phyloP scores from a whole-genome alignment of 768 basidiomycete genomes.

The Tylopilus cervinicoccineus region DNA sequence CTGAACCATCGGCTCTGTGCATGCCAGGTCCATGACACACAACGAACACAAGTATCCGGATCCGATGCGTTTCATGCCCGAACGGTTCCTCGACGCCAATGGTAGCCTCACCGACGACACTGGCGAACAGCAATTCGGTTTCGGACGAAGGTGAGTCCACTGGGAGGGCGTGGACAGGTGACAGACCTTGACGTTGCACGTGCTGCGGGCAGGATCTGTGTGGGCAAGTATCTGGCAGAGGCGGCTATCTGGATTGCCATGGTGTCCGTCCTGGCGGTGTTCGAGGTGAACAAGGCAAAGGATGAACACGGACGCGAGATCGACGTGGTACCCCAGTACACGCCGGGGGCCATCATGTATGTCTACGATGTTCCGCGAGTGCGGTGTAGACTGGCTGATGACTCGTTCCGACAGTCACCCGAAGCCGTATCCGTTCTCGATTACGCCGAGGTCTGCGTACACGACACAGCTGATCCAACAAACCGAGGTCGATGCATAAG shows the following conservation, averaged over 20 bases:
- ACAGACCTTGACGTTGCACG: no score
- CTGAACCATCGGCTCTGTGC: no score
- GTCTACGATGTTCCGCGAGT: not conserved
- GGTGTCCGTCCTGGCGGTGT: constrained; percentile 23
- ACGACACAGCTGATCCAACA: constrained; percentile 14
- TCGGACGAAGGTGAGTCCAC: constrained; percentile 20
- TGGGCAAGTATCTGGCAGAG: constrained; percentile 26
- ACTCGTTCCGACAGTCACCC: constrained; percentile 6
- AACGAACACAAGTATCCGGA: constrained; percentile 21
- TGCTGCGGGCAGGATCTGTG: constrained; percentile 18
- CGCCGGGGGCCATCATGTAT: constrained; percentile 25
- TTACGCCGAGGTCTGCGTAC: constrained; percentile 15
- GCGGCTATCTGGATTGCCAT: constrained; percentile 25
- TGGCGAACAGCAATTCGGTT: constrained; percentile 19
- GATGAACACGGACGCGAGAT: constrained; percentile 31
- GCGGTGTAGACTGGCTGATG: not conserved
- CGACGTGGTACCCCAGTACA: constrained; percentile 23
- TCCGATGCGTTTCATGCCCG: constrained; percentile 20
- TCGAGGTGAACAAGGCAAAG: constrained; percentile 28
- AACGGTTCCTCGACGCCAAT: constrained; percentile 14
- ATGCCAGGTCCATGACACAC: constrained; percentile 26
- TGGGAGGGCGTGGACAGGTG: no score
- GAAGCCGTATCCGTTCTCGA: constrained; percentile 17
- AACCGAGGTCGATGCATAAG: constrained; percentile 3
- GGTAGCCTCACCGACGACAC: constrained; percentile 19